phyloP scores from a whole-genome alignment of 805 yeast genomes.

The Isabelozyma heimii region DNA sequence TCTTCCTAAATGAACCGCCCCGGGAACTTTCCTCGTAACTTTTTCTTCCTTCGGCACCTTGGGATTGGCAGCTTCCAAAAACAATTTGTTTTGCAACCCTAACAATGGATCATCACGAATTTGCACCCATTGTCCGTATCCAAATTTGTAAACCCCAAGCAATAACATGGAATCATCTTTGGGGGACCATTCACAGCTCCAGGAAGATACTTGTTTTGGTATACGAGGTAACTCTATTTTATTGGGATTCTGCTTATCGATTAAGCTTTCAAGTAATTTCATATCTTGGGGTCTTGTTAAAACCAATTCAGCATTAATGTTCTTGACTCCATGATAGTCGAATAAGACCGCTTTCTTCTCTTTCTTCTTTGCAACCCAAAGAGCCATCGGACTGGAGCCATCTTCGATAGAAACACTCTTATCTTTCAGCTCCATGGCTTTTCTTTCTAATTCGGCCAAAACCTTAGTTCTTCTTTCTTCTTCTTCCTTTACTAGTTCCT shows the following conservation, averaged over 20 bases:
- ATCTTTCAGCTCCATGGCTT: slow-evolving; percentile 55
- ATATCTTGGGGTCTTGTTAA: slow-evolving; percentile 83
- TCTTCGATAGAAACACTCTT: slow-evolving; percentile 33
- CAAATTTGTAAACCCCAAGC: slow-evolving; percentile 87
- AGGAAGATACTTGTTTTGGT: slow-evolving; percentile 82
- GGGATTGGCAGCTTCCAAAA: slow-evolving; percentile 43
- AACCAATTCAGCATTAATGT: slow-evolving; percentile 86
- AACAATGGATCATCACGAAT: slow-evolving; percentile 94
- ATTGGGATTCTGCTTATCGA: slow-evolving; percentile 54
- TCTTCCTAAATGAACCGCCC: slow-evolving; percentile 87
- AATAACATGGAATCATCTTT: slow-evolving; percentile 84
- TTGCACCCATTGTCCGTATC: slow-evolving; percentile 93
- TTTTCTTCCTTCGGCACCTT: slow-evolving; percentile 18
- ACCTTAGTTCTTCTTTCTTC: slow-evolving; percentile 58
- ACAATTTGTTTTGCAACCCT: slow-evolving; percentile 81
- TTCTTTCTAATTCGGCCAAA: slow-evolving; percentile 56
- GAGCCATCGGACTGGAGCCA: slow-evolving; percentile 47
- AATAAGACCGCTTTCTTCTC: slow-evolving; percentile 89
- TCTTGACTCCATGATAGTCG: slow-evolving; percentile 83
- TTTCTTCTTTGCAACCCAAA: slow-evolving; percentile 63
- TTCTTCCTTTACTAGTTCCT: slow-evolving; percentile 59
- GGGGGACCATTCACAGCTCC: slow-evolving; percentile 86
- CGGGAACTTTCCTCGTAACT: slow-evolving; percentile 72
- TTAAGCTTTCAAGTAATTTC: slow-evolving; percentile 54
- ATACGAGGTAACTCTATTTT: slow-evolving; percentile 56